These are phyloP conservation scores for Trichoderma sp. DNA, from an alignment of 2,329 filamentous ascomycete species.

Conservation along the genomic window DNA sequence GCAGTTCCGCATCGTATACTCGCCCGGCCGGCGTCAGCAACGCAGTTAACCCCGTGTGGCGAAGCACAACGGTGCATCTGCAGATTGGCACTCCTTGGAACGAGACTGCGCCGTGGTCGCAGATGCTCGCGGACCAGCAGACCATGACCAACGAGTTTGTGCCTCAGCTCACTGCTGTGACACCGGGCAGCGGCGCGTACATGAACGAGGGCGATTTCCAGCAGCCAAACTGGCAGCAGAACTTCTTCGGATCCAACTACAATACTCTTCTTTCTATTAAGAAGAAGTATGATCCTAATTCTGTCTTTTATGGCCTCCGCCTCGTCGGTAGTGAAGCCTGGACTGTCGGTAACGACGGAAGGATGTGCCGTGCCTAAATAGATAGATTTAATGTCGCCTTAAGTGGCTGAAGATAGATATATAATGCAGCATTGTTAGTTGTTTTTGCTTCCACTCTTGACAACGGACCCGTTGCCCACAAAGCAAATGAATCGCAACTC, in stretches of 20 bases:
- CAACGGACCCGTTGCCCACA: too few relatives aligned
- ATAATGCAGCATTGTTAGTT: not conserved
- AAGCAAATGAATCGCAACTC: too few relatives aligned
- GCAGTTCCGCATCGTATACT: constrained; percentile 7
- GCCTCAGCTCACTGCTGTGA: constrained; percentile 26
- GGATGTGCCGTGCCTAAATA: constrained; percentile 18
- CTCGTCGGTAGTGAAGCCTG: constrained; percentile 52
- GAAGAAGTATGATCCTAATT: constrained; percentile 43
- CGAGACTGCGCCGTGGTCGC: constrained; percentile 25
- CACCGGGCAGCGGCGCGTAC: constrained; percentile 44
- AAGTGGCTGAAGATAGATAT: not conserved
- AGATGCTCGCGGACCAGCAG: constrained; percentile 32
- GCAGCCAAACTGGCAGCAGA: constrained; percentile 43
- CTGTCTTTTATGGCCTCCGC: constrained; percentile 46
- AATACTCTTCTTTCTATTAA: constrained; percentile 43
- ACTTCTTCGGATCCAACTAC: constrained; percentile 49
- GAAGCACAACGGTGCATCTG: constrained; percentile 33
- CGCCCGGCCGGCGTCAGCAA: constrained; percentile 25
- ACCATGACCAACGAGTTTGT: constrained; percentile 28
- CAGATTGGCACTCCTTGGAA: constrained; percentile 30
- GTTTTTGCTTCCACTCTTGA: not conserved
- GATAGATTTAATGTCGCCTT: not conserved
- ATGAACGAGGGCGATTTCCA: constrained; percentile 51
- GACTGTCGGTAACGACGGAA: constrained; percentile 33
- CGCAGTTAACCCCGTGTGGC: constrained; percentile 42